Percentiles rank a stretch among this genome's conserved stretches.
phyloP scores from a whole-genome alignment of 306 rosid species.

The Pueraria montana region DNA sequence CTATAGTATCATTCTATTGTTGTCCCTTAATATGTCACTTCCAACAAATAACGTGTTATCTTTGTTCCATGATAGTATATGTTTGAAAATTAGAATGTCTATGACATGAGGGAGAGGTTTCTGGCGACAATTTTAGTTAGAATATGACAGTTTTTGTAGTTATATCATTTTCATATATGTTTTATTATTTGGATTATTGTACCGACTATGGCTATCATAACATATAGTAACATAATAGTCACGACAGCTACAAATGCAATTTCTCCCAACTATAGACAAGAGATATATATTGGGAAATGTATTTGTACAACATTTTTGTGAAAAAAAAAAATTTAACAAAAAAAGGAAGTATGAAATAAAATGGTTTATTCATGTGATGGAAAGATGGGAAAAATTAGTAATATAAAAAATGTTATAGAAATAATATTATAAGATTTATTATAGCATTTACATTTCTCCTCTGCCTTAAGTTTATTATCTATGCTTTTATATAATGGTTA shows the following conservation, averaged over 20 bases:
- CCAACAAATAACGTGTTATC: conserved; percentile 47
- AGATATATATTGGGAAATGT: neutral
- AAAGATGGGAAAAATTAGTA: neutral
- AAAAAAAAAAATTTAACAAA: neutral
- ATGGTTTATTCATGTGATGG: neutral
- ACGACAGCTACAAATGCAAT: neutral
- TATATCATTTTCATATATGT: conserved; percentile 12
- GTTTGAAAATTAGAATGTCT: conserved; percentile 33
- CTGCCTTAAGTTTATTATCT: too few species aligned
- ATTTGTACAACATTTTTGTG: neutral
- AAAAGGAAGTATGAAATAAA: neutral
- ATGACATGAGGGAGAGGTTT: conserved; percentile 10
- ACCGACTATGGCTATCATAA: conserved; percentile 2
- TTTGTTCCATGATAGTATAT: neutral
- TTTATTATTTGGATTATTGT: conserved; percentile 20
- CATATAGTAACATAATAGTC: too few species aligned
- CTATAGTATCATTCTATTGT: neutral
- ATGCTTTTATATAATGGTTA: too few species aligned
- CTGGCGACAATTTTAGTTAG: conserved; percentile 33
- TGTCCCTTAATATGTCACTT: conserved; percentile 35
- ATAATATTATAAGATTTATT: too few species aligned
- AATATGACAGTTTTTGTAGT: conserved; percentile 41
- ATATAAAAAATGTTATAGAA: neutral
- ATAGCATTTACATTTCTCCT: too few species aligned
- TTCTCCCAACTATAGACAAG: neutral